Evolutionary conservation across 2,329 filamentous ascomycete genomes (phyloP), one percentile per base, ranked within the genome.

Genomic region (Phyllachora maydis): DNA sequence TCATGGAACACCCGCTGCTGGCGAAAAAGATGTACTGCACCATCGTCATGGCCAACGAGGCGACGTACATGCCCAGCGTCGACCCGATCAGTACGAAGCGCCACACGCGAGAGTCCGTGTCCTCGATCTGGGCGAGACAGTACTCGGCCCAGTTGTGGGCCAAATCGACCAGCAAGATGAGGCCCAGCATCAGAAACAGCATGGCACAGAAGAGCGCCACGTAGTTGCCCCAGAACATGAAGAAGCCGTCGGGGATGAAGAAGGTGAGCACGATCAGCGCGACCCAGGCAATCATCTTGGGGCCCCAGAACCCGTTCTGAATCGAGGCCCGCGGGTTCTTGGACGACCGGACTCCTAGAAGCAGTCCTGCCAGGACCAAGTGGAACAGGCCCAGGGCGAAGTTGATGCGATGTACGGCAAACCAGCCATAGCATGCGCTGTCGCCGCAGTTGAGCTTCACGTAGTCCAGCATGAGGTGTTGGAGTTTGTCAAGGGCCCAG

Each of bases 301-400:
- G 88, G 2, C 83, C 88, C 88, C 88, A 98, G 50, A 81, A 98
- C n/a, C 85, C 88, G 51, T 98, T 98, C 44, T 98, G 88, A 25
- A 98, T 64, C 11, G 69, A 65, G 3, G 88, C 83, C 33, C 88
- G 74, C 21, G 76, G 75, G 44, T 91, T 77, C 46, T 78, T 88
- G 13, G 83, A 88, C 22, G 71, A 81, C 25, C 66, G 68, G 24
- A 98, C 82, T 24, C 88, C 88, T 26, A 95, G 59, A 21, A 98
- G 63, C 30, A 93, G 60, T 23, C 81, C 54, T 4, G 79, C 82
- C 36, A 95, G 67, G 32, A 92, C 60, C 22, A 90, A 59, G 49
- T 98, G 88, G 54, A 98, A 92, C 25, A 93, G 57, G 16, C 83
- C 88, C 26, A 98, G 76, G 9, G 83, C 83, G 42, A 95, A 98